Evolutionary conservation across 345 rosid species (phyloP).

Genomic region (Corchorus capsularis): DNA sequence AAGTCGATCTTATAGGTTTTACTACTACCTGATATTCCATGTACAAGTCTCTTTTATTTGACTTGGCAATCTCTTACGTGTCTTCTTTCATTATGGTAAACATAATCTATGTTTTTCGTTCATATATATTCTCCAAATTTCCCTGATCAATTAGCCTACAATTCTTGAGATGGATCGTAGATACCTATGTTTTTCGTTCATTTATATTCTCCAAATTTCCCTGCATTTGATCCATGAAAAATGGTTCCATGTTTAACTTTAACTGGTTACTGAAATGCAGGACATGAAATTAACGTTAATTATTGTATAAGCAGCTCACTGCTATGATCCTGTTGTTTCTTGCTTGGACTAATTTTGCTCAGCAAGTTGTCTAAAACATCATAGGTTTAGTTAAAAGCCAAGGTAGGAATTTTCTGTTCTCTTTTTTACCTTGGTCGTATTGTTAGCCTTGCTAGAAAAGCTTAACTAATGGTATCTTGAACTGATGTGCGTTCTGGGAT

Average conservation of each 20-base stretch:
- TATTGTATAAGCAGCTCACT: neutral
- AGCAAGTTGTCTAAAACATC: neutral
- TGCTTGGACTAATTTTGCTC: neutral
- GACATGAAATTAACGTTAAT: too few species aligned
- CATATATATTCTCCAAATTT: constrained; percentile 61
- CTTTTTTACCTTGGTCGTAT: neutral
- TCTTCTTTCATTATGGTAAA: too few species aligned
- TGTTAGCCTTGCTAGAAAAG: too few species aligned
- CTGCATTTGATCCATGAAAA: too few species aligned
- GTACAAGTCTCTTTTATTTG: too few species aligned
- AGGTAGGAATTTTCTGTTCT: neutral
- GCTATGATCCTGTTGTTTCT: neutral
- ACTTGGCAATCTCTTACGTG: too few species aligned
- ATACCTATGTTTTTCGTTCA: constrained; percentile 54
- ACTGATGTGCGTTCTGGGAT: too few species aligned
- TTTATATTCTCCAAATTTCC: constrained; percentile 48
- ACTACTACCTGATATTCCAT: too few species aligned
- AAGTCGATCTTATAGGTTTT: too few species aligned
- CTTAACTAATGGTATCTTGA: too few species aligned
- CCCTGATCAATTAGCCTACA: constrained; percentile 72
- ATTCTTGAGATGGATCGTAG: constrained; percentile 81
- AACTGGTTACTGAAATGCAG: too few species aligned
- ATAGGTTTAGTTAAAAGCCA: neutral
- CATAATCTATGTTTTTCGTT: constrained; percentile 47
- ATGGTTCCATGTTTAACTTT: too few species aligned